These are phyloP conservation scores for Talaromyces liani DNA, from an alignment of 495 filamentous ascomycete genomes.

Conservation along the genomic window DNA sequence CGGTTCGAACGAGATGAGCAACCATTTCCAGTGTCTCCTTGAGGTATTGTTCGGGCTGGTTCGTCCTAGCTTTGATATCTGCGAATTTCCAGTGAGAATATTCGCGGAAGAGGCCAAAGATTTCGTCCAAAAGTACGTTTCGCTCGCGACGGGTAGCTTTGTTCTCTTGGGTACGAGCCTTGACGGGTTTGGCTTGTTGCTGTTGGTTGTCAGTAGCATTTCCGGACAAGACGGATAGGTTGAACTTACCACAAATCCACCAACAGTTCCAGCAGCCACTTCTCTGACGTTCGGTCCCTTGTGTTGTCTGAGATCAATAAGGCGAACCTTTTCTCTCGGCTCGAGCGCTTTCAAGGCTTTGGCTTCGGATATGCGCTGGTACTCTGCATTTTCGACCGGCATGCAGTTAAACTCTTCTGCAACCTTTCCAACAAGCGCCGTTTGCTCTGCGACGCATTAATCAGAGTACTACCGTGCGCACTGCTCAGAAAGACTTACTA, in stretches of 20 bases:
- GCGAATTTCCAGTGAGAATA: constrained; percentile 90
- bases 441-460: constrained; percentile 58
- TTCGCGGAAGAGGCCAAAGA: constrained; percentile 72
- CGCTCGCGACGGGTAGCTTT: constrained; percentile 82
- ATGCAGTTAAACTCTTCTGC: constrained; percentile 71
- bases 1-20: constrained; percentile 70
- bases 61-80: constrained; percentile 58
- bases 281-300: constrained; percentile 21
- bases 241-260: constrained; percentile 36
- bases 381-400: constrained; percentile 68
- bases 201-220: constrained; percentile 11
- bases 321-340: constrained; percentile 47
- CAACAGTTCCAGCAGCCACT: constrained; percentile 28
- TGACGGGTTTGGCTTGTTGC: constrained; percentile 30
- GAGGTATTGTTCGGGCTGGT: constrained; percentile 87
- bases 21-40: constrained; percentile 77
- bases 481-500: constrained; percentile 43
- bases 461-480: background rate
- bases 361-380: constrained; percentile 50
- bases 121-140: constrained; percentile 74
- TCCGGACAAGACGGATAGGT: background rate
- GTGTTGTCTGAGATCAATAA: constrained; percentile 29
- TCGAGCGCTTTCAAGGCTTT: constrained; percentile 56
- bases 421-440: constrained; percentile 63
- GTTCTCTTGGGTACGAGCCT: constrained; percentile 53